These are phyloP conservation scores for Auricularia cornea DNA, from an alignment of 768 basidiomycete species.

Conservation along the genomic window DNA sequence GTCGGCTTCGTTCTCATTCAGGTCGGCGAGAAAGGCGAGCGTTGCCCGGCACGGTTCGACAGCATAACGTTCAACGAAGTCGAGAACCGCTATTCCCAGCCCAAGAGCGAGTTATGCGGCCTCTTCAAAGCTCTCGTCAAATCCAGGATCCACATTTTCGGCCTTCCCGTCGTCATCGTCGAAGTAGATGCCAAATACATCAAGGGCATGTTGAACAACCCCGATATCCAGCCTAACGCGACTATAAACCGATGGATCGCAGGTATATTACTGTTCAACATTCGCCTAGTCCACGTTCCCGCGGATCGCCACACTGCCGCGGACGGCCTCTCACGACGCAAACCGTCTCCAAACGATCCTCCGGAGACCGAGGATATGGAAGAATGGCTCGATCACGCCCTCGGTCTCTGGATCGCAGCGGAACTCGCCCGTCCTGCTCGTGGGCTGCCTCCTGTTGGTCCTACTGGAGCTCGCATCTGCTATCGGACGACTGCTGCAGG, in stretches of 20 bases:
- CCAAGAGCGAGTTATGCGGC: conserved; percentile 21
- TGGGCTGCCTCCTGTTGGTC: too few relatives aligned
- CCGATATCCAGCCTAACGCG: conserved; percentile 29
- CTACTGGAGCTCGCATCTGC: too few relatives aligned
- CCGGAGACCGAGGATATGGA: neutral
- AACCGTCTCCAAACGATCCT: neutral
- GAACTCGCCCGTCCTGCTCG: too few relatives aligned
- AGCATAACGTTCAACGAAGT: conserved; percentile 29
- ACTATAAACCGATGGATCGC: conserved; percentile 36
- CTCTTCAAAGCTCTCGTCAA: conserved; percentile 8
- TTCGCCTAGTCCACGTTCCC: conserved; percentile 30
- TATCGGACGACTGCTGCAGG: too few relatives aligned
- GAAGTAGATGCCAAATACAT: conserved; percentile 26
- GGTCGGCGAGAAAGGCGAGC: neutral
- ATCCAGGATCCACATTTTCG: too few relatives aligned
- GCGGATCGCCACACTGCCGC: conserved; percentile 13
- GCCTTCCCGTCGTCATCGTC: conserved; percentile 5
- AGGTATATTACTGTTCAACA: conserved; percentile 29
- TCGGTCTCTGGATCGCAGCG: too few relatives aligned
- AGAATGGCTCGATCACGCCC: neutral
- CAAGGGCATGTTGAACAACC: conserved; percentile 32
- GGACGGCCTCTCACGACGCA: conserved; percentile 16
- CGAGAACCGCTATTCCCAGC: conserved; percentile 15
- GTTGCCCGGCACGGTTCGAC: conserved; percentile 19
- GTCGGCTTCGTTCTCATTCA: conserved; percentile 3